phyloP scores from a whole-genome alignment of 148 eudicot genomes.

The Heliamphora exappendiculata region DNA sequence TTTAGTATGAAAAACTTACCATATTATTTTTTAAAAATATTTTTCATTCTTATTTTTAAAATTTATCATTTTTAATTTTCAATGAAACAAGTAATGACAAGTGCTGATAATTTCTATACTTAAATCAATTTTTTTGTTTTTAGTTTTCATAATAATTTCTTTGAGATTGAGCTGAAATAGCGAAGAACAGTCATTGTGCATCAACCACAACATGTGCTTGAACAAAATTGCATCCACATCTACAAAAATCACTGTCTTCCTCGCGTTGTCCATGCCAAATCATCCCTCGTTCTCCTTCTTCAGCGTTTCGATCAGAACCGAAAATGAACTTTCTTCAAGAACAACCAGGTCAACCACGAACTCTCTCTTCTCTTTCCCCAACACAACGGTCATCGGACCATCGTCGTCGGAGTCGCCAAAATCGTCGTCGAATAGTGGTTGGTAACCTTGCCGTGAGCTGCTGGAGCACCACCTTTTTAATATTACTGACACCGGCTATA shows the following conservation, averaged over 20 bases:
- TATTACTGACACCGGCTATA: conserved; percentile 33
- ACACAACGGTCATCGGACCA: conserved; percentile 39
- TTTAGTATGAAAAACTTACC: too few relatives aligned
- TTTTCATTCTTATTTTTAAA: too few relatives aligned
- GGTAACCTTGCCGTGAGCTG: conserved; percentile 34
- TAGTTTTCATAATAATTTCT: too few relatives aligned
- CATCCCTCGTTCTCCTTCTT: conserved; percentile 11
- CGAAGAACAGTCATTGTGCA: conserved; percentile 48
- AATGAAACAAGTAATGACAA: too few relatives aligned
- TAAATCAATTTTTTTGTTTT: too few relatives aligned
- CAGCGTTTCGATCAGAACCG: conserved; percentile 35
- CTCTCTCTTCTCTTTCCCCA: conserved; percentile 38
- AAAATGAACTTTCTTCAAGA: conserved; percentile 33
- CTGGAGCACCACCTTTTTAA: conserved; percentile 32
- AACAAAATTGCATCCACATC: conserved; percentile 54
- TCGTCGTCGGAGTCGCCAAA: too few relatives aligned
- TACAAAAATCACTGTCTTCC: conserved; percentile 31
- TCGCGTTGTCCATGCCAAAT: conserved; percentile 7
- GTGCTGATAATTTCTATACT: too few relatives aligned
- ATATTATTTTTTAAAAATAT: too few relatives aligned
- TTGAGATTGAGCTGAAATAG: too few relatives aligned
- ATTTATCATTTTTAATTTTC: too few relatives aligned
- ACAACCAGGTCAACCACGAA: conserved; percentile 45
- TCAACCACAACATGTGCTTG: conserved; percentile 66
- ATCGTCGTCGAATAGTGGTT: conserved; percentile 17